Conservation (phyloP, 2,329 filamentous ascomycete genomes). For the Xylaria polymorpha region DNA sequence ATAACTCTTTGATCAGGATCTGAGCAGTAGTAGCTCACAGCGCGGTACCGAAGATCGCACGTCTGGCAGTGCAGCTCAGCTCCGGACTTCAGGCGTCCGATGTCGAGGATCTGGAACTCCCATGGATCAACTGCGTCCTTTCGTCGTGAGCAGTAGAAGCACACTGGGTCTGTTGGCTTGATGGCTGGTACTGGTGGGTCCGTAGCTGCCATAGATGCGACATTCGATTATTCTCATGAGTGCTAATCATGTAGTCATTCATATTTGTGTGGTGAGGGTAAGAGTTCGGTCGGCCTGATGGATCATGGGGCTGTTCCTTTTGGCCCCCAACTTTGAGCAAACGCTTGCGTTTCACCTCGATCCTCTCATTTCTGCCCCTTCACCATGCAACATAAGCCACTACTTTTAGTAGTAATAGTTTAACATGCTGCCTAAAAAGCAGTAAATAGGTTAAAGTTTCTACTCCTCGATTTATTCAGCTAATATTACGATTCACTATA, state of each 20-base stretch:
- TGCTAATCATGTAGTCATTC: neutral
- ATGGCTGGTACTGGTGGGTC: constrained; percentile 21
- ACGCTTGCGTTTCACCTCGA: neutral
- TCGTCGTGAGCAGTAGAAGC: constrained; percentile 25
- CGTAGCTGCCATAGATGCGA: constrained; percentile 14
- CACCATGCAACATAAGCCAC: neutral
- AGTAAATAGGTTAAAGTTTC: neutral
- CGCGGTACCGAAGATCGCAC: constrained; percentile 27
- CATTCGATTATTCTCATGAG: neutral
- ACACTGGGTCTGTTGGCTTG: constrained; percentile 26
- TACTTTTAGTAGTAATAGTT: neutral
- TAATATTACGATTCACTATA: neutral
- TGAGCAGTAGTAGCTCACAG: constrained; percentile 20
- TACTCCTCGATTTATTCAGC: neutral
- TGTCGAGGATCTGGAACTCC: constrained; percentile 29
- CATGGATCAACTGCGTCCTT: constrained; percentile 23
- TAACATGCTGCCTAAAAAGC: neutral
- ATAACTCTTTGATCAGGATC: constrained; percentile 22
- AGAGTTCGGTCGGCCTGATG: neutral
- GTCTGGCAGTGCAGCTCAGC: constrained; percentile 18
- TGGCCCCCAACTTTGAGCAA: constrained; percentile 18
- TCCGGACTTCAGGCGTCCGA: constrained; percentile 21
- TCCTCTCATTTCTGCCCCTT: neutral
- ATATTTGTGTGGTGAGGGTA: neutral
- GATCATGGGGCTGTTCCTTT: constrained; percentile 4